Base-by-base conservation (phyloP, 192 early-diverging fungal genomes). In the Allomyces macrogynus region DNA sequence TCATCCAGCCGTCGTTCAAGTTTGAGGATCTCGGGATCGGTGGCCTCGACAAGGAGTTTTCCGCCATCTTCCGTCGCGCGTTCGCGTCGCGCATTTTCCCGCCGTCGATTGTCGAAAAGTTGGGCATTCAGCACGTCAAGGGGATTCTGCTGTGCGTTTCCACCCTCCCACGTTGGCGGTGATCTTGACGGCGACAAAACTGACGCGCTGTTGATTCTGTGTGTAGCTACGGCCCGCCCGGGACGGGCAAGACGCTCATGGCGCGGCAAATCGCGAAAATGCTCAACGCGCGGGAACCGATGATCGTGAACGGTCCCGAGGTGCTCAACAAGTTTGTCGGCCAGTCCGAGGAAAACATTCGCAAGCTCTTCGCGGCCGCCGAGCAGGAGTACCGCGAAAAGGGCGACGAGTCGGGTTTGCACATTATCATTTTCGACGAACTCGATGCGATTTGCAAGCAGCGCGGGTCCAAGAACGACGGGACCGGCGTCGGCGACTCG, bases 391-490 rank as follows among this genome's bases (percentile, higher is more conserved):
- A 95, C 79, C 90, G 92, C 71, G 84, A 82, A 61, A 84, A 87
- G 65, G 92, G 89, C 43, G 91, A 96, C 61, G 89, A 93, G 61
- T 90, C 88, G 62, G 79, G 80, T 54, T 77, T 96, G 61, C 95
- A 98, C 67, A 96, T 98, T 70, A 95, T 98, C 68, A 98, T 98
- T 65, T 95, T 96, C 74, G 95, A 98, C 73, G 95, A 98, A 77
- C 79, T 98, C 71, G 95, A 98, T 73, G 95, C 95, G 20, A 96
- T 98, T 67, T 98, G 95, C 78, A 92, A 92, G 71, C 93, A 96
- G 71, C 89, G 93, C 73, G 95, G 95, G 24, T 81, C 85, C 60
- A 89, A 83, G 62, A 88, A 87, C 68, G 92, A 92, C 72, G 84
- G 85, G 62, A 96, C 95, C 0, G 95, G 95, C 62, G 90, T 93